Base-by-base conservation (phyloP, 176 grass and related monocot species). In the Alloteropsis semialata region DNA sequence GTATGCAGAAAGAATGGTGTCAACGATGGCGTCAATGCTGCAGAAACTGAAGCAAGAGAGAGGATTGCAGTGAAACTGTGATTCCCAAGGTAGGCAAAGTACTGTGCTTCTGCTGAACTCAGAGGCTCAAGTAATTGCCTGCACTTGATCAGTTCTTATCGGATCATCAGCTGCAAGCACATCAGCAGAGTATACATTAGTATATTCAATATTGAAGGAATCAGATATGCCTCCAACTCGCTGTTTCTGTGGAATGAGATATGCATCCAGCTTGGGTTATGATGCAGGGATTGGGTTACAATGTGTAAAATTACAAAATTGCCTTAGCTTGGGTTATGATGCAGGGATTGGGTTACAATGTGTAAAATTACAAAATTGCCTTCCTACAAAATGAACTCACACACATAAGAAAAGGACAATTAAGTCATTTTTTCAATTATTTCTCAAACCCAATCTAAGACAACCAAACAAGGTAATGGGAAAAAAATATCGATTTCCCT, bases 1-100 rank as follows among this genome's bases (percentile, higher is more conserved):
- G 90, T 79, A 27, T 76, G 90, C 65, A 93, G 57, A 71, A 86
- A 86, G 86, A 83, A 93, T 43, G 82, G 77, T 2, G 39, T 82
- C 16, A 43, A 24, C 6, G 59, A 56, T 4, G 80, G 48, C 18
- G 14, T 70, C 42, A 65, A 54, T 18, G 65, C 36, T 1, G 85
- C 27, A 43, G 88, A 75, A 27, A 30, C 16, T 50, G 73, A 59
- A 38, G 91, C 71, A 42, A 75, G 79, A 53, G 85, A 85, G 39
- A 93, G 74, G 33, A 88, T 50, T 16, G 88, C 88, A 74, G 81
- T 78, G 29, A 63, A 81, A 1, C 77, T 68, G 57, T 75, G 66
- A 62, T 85, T 85, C 18, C 81, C 81, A 55, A 93, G 38, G 21
- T 88, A 69, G 28, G 74, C 66, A 22, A 90, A 48, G 64, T 90